Evolutionary conservation across 2,329 filamentous ascomycete species (phyloP).

Genomic region (Pseudogymnoascus sp.): DNA sequence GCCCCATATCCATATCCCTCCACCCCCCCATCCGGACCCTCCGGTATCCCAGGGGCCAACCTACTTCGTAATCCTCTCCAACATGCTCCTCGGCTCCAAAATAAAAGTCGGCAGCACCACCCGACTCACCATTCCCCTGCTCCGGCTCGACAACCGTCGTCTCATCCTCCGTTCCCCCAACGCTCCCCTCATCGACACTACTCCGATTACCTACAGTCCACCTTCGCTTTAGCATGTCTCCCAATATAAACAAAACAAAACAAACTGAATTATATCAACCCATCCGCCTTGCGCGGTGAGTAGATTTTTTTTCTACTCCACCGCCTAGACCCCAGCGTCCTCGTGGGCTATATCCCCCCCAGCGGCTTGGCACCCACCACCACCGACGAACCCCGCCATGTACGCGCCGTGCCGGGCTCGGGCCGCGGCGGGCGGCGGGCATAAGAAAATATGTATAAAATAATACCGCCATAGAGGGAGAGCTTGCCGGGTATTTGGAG

Average conservation of each 20-base stretch:
- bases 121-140: conserved; percentile 86
- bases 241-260: not conserved
- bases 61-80: conserved; percentile 97
- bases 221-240: not conserved
- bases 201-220: conserved; percentile 35
- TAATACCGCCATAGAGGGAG: not conserved
- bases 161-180: conserved; percentile 55
- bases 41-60: conserved; percentile 27
- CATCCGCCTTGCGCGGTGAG: not conserved
- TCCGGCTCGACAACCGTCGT: conserved; percentile 82
- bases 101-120: conserved; percentile 97
- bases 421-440: not conserved
- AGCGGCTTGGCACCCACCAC: not conserved
- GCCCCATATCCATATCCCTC: conserved; percentile 9
- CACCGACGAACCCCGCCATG: not conserved
- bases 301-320: not conserved
- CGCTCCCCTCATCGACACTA: conserved; percentile 28
- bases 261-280: no score
- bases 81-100: conserved; percentile 93
- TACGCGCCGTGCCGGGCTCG: not conserved
- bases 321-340: not conserved
- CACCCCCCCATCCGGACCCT: not conserved
- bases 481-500: not conserved
- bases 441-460: not conserved
- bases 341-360: not conserved